Conservation (phyloP, 108 stramenopile species). For the Fragilaria radians region DNA sequence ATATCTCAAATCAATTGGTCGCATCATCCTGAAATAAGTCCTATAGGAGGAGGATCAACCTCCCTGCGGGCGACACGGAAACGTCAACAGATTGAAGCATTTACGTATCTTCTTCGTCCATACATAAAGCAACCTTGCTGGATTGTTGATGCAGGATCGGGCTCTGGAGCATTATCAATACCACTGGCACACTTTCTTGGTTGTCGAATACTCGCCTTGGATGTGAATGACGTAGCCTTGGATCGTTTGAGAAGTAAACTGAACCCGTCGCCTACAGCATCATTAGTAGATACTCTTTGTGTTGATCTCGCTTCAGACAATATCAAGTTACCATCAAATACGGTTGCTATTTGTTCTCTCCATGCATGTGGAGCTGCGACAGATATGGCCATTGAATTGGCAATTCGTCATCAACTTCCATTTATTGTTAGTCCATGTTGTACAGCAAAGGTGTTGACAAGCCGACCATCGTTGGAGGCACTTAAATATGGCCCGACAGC, state of each 20-base stretch:
- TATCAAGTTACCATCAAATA: not conserved
- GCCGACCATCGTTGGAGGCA: not conserved
- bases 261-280: not conserved
- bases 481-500: too few relatives aligned
- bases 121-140: constrained; percentile 11
- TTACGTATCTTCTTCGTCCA: constrained; percentile 12
- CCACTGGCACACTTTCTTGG: constrained; percentile 13
- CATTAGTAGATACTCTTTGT: constrained; percentile 4
- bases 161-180: constrained; percentile 15
- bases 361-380: constrained; percentile 27
- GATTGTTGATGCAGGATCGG: constrained; percentile 16
- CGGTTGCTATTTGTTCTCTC: constrained; percentile 8
- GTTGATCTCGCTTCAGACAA: constrained; percentile 11
- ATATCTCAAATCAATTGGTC: too few relatives aligned
- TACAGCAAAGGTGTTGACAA: constrained; percentile 11
- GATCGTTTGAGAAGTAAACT: constrained; percentile 7
- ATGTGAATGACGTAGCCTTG: constrained; percentile 16
- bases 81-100: constrained; percentile 26
- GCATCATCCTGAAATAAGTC: too few relatives aligned
- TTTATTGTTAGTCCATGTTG: constrained; percentile 24
- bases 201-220: constrained; percentile 7
- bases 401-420: constrained; percentile 3
- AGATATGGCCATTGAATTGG: constrained; percentile 13
- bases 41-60: too few relatives aligned
- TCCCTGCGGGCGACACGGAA: constrained; percentile 23